A percentile compares a stretch with the other conserved stretches of the same genome.
These are phyloP conservation scores for Gonapodya prolifera DNA, from an alignment of 192 early-diverging fungal genomes.

Conservation along the genomic window DNA sequence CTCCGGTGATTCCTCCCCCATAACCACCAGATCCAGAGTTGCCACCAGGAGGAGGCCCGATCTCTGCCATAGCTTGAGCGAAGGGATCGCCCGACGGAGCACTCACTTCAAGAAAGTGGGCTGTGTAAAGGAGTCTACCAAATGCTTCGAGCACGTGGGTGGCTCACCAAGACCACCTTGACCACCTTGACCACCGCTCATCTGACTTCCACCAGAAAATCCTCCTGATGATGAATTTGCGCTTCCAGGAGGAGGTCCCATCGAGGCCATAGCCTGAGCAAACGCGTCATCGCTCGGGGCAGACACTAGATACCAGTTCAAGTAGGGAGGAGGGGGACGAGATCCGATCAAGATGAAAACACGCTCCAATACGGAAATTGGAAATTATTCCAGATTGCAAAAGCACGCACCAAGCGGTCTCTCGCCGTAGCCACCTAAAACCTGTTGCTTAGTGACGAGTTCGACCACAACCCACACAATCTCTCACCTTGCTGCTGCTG, in stretches of 20 bases:
- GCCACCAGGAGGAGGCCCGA: neutral
- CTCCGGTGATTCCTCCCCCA: neutral
- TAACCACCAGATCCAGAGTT: neutral
- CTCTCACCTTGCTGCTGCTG: neutral
- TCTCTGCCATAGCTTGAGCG: neutral
- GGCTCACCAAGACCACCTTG: neutral
- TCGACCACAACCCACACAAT: neutral
- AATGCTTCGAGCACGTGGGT: neutral
- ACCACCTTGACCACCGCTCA: neutral
- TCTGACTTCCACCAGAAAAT: neutral
- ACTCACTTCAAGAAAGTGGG: neutral
- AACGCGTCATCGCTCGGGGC: neutral
- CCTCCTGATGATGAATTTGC: neutral
- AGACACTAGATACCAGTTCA: neutral
- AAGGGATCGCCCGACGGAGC: neutral
- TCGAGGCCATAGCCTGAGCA: neutral
- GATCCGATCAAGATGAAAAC: neutral
- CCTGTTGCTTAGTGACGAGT: neutral
- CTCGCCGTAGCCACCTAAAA: neutral
- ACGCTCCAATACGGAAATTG: neutral
- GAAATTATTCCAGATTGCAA: too few species aligned
- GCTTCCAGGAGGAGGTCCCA: neutral
- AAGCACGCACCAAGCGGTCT: neutral
- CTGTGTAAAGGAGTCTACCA: neutral
- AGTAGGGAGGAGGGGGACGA: neutral